Conservation (phyloP, 768 basidiomycete genomes). For the Hericium coralloides region DNA sequence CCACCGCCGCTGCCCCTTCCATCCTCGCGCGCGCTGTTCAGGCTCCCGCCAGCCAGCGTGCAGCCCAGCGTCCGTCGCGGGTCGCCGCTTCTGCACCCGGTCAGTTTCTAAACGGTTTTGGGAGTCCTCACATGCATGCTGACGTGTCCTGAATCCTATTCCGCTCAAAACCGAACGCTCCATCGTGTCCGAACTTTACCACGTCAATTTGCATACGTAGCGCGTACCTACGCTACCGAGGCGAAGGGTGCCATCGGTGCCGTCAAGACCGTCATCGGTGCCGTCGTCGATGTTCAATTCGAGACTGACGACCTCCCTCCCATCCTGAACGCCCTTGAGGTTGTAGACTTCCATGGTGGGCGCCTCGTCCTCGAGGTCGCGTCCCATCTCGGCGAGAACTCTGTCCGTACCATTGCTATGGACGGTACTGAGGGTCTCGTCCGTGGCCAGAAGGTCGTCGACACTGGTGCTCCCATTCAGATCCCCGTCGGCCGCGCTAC, state of each 20-base stretch:
- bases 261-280: slow-evolving; percentile 99
- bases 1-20: slow-evolving; percentile 49
- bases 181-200: slow-evolving; percentile 13
- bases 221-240: slow-evolving; percentile 89
- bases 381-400: slow-evolving; percentile 97
- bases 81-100: slow-evolving; percentile 42
- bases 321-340: slow-evolving; percentile 98
- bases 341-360: slow-evolving; percentile 87
- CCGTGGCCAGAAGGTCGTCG: slow-evolving; percentile 94
- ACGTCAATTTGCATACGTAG: slow-evolving; percentile 30
- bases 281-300: slow-evolving; percentile 99
- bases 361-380: slow-evolving; percentile 99
- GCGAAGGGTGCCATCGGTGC: slow-evolving; percentile 62
- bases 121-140: not conserved
- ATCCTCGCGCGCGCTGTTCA: slow-evolving; percentile 44
- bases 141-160: not conserved
- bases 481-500: slow-evolving; percentile 94
- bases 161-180: slow-evolving; percentile 11
- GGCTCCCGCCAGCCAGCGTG: slow-evolving; percentile 27
- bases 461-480: slow-evolving; percentile 93
- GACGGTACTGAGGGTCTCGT: slow-evolving; percentile 99
- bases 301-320: slow-evolving; percentile 91
- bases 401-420: slow-evolving; percentile 99
- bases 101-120: slow-evolving; percentile 24
- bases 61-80: slow-evolving; percentile 39